Evolutionary conservation across 768 basidiomycete genomes (phyloP).

Genomic region (Termitomyces sp.): DNA sequence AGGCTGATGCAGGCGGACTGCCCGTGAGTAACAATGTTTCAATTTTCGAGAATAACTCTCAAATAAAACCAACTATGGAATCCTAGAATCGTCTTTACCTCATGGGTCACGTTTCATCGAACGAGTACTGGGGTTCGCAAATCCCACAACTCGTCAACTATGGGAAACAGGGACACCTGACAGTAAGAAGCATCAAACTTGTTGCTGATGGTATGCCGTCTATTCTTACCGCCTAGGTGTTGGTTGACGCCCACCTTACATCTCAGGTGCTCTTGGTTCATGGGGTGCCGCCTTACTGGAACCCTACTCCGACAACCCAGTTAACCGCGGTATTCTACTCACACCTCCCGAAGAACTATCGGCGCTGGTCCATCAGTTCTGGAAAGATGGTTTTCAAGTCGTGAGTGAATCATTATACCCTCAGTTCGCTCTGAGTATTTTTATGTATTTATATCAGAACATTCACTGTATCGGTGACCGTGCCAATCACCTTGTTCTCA

Average conservation of each 20-base stretch:
- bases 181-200: constrained; percentile 67
- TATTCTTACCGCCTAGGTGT: not conserved
- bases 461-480: constrained; percentile 88
- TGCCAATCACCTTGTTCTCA: constrained; percentile 78
- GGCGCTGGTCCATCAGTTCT: constrained; percentile 56
- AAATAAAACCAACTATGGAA: not conserved
- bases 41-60: not conserved
- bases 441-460: constrained; percentile 49
- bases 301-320: constrained; percentile 80
- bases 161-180: constrained; percentile 51
- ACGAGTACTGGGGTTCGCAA: constrained; percentile 63
- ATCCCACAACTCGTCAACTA: constrained; percentile 59
- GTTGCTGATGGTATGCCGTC: constrained; percentile 62
- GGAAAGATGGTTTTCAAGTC: constrained; percentile 78
- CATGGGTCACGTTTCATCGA: constrained; percentile 52
- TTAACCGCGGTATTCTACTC: constrained; percentile 68
- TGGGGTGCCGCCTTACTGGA: constrained; percentile 88
- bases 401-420: constrained; percentile 39
- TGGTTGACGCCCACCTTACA: not conserved
- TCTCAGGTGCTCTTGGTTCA: constrained; percentile 79
- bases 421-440: not conserved
- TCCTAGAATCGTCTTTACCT: constrained; percentile 57
- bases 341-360: constrained; percentile 49
- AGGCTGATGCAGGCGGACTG: constrained; percentile 63
- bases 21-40: constrained; percentile 46